These are phyloP conservation scores for Endoconidiophora laricicola DNA, from an alignment of 2,329 filamentous ascomycete species.

Conservation along the genomic window DNA sequence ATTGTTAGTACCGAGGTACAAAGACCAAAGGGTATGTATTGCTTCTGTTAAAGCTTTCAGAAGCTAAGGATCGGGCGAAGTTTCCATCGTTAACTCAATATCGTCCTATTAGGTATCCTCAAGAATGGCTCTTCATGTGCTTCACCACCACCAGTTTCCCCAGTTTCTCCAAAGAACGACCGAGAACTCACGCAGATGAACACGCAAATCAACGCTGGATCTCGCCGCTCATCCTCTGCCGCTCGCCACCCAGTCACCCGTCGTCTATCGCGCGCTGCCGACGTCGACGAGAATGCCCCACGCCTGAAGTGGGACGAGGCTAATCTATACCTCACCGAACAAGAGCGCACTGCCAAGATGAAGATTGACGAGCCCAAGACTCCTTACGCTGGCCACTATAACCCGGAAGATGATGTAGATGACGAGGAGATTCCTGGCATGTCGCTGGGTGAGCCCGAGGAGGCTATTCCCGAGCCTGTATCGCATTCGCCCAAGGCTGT, in stretches of 20 bases:
- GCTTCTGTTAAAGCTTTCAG: neutral
- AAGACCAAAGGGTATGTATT: conserved; percentile 29
- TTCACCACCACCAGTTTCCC: conserved; percentile 38
- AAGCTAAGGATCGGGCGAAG: neutral
- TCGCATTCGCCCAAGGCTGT: conserved; percentile 42
- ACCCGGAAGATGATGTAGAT: conserved; percentile 72
- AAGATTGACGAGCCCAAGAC: conserved; percentile 99
- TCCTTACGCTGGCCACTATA: conserved; percentile 83
- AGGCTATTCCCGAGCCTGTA: conserved; percentile 38
- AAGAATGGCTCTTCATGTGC: conserved; percentile 60
- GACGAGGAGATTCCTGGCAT: conserved; percentile 87
- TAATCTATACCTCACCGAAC: conserved; percentile 91
- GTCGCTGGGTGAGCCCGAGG: conserved; percentile 84
- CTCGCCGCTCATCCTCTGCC: conserved; percentile 56
- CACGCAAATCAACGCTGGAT: conserved; percentile 84
- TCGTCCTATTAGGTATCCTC: conserved; percentile 53
- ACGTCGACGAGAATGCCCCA: conserved; percentile 29
- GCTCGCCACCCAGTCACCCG: conserved; percentile 39
- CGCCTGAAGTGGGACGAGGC: conserved; percentile 97
- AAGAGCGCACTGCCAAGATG: conserved; percentile 90
- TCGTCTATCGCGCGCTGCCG: conserved; percentile 23
- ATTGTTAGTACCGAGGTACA: conserved; percentile 22
- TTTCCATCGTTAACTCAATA: neutral
- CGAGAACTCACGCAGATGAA: conserved; percentile 90
- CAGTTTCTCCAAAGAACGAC: conserved; percentile 34